Conservation (phyloP, 2,329 filamentous ascomycete species). For the Endoconidiophora polonica region DNA sequence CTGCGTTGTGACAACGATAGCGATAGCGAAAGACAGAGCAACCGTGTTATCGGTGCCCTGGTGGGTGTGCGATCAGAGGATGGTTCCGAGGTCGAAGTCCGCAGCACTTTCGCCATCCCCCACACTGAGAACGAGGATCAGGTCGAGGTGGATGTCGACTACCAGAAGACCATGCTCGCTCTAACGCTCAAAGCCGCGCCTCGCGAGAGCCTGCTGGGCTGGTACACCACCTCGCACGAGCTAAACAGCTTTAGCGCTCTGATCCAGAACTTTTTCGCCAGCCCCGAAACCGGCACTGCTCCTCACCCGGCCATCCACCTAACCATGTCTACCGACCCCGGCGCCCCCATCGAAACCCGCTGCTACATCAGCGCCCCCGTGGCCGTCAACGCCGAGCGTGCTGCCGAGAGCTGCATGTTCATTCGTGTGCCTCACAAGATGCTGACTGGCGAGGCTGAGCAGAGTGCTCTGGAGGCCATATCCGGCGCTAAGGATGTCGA, state of each 20-base stretch:
- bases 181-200: constrained; percentile 88
- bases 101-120: constrained; percentile 91
- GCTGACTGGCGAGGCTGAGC: constrained; percentile 61
- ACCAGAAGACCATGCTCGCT: constrained; percentile 97
- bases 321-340: constrained; percentile 80
- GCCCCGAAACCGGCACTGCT: constrained; percentile 90
- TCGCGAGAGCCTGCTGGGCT: constrained; percentile 84
- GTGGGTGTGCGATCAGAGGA: constrained; percentile 89
- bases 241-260: constrained; percentile 96
- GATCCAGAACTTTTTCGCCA: constrained; percentile 98
- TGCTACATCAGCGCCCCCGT: constrained; percentile 94
- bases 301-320: constrained; percentile 95
- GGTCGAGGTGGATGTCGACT: constrained; percentile 98
- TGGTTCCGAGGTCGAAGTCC: constrained; percentile 89
- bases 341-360: constrained; percentile 73
- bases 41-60: constrained; percentile 90
- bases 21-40: constrained; percentile 65
- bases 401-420: constrained; percentile 91
- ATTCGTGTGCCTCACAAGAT: constrained; percentile 94
- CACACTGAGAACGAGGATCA: constrained; percentile 96
- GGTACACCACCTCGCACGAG: constrained; percentile 95
- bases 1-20: constrained; percentile 65
- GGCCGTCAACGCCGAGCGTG: constrained; percentile 84
- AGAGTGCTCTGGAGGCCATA: constrained; percentile 60
- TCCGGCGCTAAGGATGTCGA: constrained; percentile 66